These are phyloP conservation scores for Penicillium crustosum DNA, from an alignment of 2,329 filamentous ascomycete species.

Conservation along the genomic window DNA sequence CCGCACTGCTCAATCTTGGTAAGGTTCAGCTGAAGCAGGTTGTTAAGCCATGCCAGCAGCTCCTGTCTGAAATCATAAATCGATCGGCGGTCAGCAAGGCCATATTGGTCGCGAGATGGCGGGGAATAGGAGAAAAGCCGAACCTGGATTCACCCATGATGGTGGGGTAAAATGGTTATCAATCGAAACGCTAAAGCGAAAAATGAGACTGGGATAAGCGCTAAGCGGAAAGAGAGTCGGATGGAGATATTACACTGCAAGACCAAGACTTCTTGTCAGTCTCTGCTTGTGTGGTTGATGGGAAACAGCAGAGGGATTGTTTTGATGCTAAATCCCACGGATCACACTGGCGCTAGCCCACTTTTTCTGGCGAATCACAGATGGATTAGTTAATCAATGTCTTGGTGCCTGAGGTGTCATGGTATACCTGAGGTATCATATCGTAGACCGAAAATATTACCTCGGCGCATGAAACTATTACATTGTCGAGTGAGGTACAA, in stretches of 20 bases:
- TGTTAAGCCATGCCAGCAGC: slow-evolving; percentile 94
- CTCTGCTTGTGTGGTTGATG: slow-evolving; percentile 24
- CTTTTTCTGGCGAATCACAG: slow-evolving; percentile 18
- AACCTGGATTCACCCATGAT: slow-evolving; percentile 70
- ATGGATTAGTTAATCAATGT: slow-evolving; percentile 53
- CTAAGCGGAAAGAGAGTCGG: slow-evolving; percentile 4
- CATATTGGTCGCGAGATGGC: slow-evolving; percentile 13
- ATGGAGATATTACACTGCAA: slow-evolving; percentile 7
- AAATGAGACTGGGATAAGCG: slow-evolving; percentile 3
- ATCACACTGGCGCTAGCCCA: slow-evolving; percentile 23
- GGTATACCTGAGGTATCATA: neutral
- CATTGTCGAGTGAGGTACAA: neutral
- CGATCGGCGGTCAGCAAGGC: slow-evolving; percentile 12
- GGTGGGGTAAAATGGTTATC: slow-evolving; percentile 36
- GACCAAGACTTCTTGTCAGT: slow-evolving; percentile 16
- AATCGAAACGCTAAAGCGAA: slow-evolving; percentile 8
- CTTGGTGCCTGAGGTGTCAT: slow-evolving; percentile 17
- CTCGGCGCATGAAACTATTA: neutral
- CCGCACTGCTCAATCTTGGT: slow-evolving; percentile 99
- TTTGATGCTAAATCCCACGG: slow-evolving; percentile 47
- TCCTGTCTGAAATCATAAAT: slow-evolving; percentile 70
- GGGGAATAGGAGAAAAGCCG: slow-evolving; percentile 23
- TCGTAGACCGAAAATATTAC: neutral
- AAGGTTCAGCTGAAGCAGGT: slow-evolving; percentile 94
- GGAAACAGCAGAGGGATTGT: slow-evolving; percentile 69